phyloP scores from a whole-genome alignment of 2,329 filamentous ascomycete genomes.

The Cadophora sp. region DNA sequence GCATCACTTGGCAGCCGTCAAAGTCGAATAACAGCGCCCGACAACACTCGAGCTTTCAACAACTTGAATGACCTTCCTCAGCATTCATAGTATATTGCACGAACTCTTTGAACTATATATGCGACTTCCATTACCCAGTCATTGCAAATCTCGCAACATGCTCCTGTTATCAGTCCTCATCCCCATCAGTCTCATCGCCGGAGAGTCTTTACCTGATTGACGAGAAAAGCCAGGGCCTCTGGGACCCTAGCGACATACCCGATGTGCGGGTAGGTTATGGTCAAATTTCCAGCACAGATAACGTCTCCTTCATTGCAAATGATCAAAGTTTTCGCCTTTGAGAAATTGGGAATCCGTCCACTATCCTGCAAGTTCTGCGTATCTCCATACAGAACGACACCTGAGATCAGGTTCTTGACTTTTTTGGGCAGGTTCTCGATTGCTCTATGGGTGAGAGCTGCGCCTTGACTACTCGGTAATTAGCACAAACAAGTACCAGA shows the following conservation, averaged over 20 bases:
- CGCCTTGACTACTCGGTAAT: constrained; percentile 44
- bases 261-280: constrained; percentile 47
- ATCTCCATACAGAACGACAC: constrained; percentile 48
- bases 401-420: constrained; percentile 43
- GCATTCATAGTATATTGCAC: too few relatives aligned
- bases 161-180: too few relatives aligned
- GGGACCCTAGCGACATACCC: constrained; percentile 41
- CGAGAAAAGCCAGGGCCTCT: neutral
- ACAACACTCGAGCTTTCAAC: too few relatives aligned
- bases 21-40: too few relatives aligned
- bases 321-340: constrained; percentile 45
- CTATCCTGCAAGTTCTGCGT: constrained; percentile 47
- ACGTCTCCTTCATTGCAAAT: constrained; percentile 55
- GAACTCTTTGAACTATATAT: too few relatives aligned
- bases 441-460: constrained; percentile 48
- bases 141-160: too few relatives aligned
- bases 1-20: too few relatives aligned
- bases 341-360: constrained; percentile 44
- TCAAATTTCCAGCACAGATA: constrained; percentile 53
- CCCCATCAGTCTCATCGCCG: neutral
- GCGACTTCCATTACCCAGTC: too few relatives aligned
- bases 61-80: too few relatives aligned
- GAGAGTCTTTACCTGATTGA: neutral
- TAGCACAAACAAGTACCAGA: too few relatives aligned
- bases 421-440: constrained; percentile 41